phyloP scores from a whole-genome alignment of 768 basidiomycete genomes.

The Terana coerulea region DNA sequence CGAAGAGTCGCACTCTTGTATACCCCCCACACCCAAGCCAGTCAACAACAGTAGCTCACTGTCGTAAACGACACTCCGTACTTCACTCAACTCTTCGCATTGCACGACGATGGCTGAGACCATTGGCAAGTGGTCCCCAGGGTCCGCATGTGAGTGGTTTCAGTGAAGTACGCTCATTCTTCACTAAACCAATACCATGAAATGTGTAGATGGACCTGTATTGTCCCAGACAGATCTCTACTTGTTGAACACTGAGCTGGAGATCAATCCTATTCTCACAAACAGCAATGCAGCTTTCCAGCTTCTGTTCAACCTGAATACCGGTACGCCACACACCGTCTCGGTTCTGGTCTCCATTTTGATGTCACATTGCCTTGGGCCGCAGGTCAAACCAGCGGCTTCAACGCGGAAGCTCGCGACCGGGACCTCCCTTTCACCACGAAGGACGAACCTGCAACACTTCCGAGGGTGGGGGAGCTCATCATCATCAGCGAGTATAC shows the following conservation, averaged over 20 bases:
- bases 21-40: too few relatives aligned
- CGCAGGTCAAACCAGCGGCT: conserved; percentile 54
- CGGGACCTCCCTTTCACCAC: conserved; percentile 50
- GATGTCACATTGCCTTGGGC: conserved; percentile 20
- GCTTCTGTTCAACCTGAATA: conserved; percentile 68
- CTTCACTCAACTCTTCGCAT: too few relatives aligned
- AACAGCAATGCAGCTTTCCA: conserved; percentile 47
- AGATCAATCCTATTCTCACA: conserved; percentile 70
- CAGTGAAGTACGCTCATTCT: not conserved
- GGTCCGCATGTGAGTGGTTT: conserved; percentile 30
- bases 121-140: conserved; percentile 32
- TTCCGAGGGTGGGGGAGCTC: conserved; percentile 34
- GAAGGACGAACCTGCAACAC: conserved; percentile 36
- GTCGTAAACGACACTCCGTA: too few relatives aligned
- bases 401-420: conserved; percentile 55
- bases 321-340: conserved; percentile 39
- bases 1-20: too few relatives aligned
- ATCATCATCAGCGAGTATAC: conserved; percentile 42
- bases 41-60: too few relatives aligned
- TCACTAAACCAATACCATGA: not conserved
- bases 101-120: conserved; percentile 12
- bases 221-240: conserved; percentile 80
- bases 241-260: conserved; percentile 61
- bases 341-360: not conserved
- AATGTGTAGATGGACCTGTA: conserved; percentile 69